Conservation (phyloP, 192 early-diverging fungal species). For the Dimargaris cristalligena region DNA sequence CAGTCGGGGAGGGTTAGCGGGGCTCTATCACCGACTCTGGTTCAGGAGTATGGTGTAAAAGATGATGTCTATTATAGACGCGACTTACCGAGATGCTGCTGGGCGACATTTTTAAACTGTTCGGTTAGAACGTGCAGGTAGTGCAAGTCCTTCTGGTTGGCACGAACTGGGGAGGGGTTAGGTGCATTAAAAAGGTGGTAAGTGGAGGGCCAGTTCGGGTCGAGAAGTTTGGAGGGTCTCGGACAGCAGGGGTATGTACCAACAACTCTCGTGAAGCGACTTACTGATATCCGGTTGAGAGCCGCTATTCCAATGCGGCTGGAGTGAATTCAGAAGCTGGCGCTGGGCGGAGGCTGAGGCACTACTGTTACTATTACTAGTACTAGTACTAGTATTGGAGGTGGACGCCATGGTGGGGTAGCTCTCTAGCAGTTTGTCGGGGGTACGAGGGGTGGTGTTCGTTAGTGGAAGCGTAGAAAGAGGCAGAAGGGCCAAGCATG, state of each 20-base stretch:
- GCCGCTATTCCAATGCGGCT: neutral
- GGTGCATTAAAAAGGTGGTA: neutral
- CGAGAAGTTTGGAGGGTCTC: too few species aligned
- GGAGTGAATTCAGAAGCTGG: neutral
- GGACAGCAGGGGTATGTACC: too few species aligned
- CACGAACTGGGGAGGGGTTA: slow-evolving; percentile 33
- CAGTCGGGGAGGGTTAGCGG: too few species aligned
- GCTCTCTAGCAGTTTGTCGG: too few species aligned
- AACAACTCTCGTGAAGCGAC: neutral
- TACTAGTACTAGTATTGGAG: too few species aligned
- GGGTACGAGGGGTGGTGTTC: too few species aligned
- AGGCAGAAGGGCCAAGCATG: too few species aligned
- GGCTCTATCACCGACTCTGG: too few species aligned
- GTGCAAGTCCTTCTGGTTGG: slow-evolving; percentile 79
- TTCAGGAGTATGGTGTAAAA: neutral
- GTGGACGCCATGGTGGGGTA: too few species aligned
- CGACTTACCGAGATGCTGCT: slow-evolving; percentile 41
- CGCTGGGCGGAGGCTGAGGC: neutral
- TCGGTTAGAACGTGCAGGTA: slow-evolving; percentile 51
- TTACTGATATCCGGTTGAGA: slow-evolving; percentile 1
- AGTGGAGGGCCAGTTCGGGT: neutral
- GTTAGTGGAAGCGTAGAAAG: too few species aligned
- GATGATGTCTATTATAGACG: neutral
- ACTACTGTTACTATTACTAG: too few species aligned
- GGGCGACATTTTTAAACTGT: slow-evolving; percentile 41